Evolutionary conservation across 2,329 filamentous ascomycete species (phyloP), one percentile per base, ranked within the genome.

Genomic region (Penicillium crustosum): DNA sequence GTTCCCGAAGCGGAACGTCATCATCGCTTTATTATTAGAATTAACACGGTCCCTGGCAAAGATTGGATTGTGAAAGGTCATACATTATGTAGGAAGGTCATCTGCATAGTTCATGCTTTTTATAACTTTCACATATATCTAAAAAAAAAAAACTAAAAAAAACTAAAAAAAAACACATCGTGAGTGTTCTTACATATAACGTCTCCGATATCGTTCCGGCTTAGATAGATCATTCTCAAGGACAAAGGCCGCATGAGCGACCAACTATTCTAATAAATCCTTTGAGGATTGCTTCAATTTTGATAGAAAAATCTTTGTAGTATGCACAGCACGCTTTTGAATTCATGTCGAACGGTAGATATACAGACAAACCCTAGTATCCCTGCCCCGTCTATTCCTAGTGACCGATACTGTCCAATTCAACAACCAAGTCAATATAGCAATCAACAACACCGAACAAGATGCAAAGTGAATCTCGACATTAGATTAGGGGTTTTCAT

Each of bases 1-100:
- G 65, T 58, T 55, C 56, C 61, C 41, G 48, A 60, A 57, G 55
- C 62, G 63, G 62, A 62, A 57, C 63, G 57, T 67, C 65, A 60
- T 67, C 65, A 65, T 66, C 57, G 62, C 52, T 47, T 25, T 51
- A 48, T 25, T 51, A 43, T 45, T 47, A 52, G 43, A 35, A 43
- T 31, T 25, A 19, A 19, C 23, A 41, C 10, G 10, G 38, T 54
- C 33, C 38, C 17, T 42, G 31, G 9, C 9, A 44, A 47, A 57
- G 8, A 41, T 23, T 31, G 29, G 47, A 45, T 31, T 48, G 10
- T 33, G 5, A 33, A 33, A 13, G 31, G 12, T 15, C 5, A 33
- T 33, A 33, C 31, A 33, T 31, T 12, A 31, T 31, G 29, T 31
- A 31, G 27, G 27, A 27, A 27, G 29, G 29, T 31, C 29, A 10